A percentile compares a stretch with the other conserved stretches of the same genome.
Evolutionary conservation across 2,329 filamentous ascomycete species (phyloP).

Genomic region (Fusarium anguioides): DNA sequence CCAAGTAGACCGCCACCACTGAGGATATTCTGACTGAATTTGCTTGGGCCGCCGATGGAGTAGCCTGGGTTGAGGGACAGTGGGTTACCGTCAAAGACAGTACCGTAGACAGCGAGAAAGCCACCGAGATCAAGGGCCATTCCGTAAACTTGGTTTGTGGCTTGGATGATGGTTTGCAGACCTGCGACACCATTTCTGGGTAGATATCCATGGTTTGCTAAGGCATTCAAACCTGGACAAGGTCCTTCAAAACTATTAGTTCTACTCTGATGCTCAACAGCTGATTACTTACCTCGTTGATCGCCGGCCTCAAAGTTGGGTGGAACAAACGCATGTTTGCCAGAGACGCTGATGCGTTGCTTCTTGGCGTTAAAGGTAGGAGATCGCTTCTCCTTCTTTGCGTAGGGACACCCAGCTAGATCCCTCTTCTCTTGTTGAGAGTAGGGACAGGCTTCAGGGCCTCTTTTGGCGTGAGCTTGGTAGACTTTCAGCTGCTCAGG

Average conservation of each 20-base stretch:
- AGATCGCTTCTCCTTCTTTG: slow-evolving; percentile 1
- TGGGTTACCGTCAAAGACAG: slow-evolving; percentile 61
- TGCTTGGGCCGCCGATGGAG: slow-evolving; percentile 61
- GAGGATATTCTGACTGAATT: slow-evolving; percentile 54
- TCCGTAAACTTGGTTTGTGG: slow-evolving; percentile 51
- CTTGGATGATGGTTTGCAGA: slow-evolving; percentile 3
- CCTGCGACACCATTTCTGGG: slow-evolving; percentile 6
- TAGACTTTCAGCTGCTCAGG: slow-evolving; percentile 2
- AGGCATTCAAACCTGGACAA: slow-evolving; percentile 8
- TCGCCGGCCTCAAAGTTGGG: slow-evolving; percentile 5
- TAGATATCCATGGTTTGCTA: slow-evolving; percentile 12
- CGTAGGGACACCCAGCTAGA: not conserved
- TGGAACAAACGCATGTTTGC: not conserved
- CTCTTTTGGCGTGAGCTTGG: not conserved
- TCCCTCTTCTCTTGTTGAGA: not conserved
- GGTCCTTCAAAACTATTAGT: not conserved
- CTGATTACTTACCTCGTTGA: not conserved
- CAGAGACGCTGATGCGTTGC: slow-evolving; percentile 2
- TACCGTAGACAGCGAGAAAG: slow-evolving; percentile 58
- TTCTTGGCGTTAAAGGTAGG: not conserved
- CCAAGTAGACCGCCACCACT: slow-evolving; percentile 46
- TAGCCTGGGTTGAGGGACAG: slow-evolving; percentile 61
- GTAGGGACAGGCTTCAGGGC: not conserved
- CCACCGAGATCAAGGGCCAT: slow-evolving; percentile 59
- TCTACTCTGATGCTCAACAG: accelerated